These are phyloP conservation scores for Nakaseomyces uthaithaninus DNA, from an alignment of 1,139 yeast species.

Conservation along the genomic window DNA sequence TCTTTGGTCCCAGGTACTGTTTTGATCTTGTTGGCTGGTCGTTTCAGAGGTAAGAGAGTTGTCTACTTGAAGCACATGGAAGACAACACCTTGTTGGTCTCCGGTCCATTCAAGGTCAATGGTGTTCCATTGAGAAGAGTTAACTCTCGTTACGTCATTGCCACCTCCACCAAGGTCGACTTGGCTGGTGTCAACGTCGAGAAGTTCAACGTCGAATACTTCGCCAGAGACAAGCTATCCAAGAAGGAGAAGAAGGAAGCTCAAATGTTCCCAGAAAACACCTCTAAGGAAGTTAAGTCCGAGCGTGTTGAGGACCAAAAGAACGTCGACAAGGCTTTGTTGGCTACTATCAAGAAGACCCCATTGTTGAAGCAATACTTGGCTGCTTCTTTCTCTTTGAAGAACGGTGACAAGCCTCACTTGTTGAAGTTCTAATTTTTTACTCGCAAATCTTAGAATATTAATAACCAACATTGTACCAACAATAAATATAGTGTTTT, in stretches of 20 bases:
- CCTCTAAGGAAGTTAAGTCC: constrained; percentile 74
- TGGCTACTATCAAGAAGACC: constrained; percentile 93
- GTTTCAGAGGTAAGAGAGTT: constrained; percentile 99
- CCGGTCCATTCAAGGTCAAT: constrained; percentile 99
- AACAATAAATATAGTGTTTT: constrained; percentile 2
- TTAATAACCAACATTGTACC: constrained; percentile 1
- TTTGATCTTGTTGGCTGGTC: constrained; percentile 96
- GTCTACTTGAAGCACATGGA: constrained; percentile 96
- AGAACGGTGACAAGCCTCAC: constrained; percentile 99
- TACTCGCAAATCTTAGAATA: background rate
- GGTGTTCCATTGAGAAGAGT: constrained; percentile 99
- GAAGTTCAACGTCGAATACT: constrained; percentile 93
- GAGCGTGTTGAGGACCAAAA: constrained; percentile 98
- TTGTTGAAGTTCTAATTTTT: constrained; percentile 87
- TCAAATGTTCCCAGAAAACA: constrained; percentile 85
- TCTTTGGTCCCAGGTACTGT: constrained; percentile 98
- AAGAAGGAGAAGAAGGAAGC: constrained; percentile 81
- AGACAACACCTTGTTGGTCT: constrained; percentile 95
- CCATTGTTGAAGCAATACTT: constrained; percentile 97
- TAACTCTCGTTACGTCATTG: constrained; percentile 97
- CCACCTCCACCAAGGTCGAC: constrained; percentile 89
- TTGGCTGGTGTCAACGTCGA: constrained; percentile 77
- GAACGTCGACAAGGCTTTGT: constrained; percentile 87
- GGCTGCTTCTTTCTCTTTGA: constrained; percentile 92
- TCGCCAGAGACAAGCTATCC: constrained; percentile 88